Evolutionary conservation across 176 grass and related monocot species (phyloP), one percentile per base, ranked within the genome.

Genomic region (Rhynchospora pubera): DNA sequence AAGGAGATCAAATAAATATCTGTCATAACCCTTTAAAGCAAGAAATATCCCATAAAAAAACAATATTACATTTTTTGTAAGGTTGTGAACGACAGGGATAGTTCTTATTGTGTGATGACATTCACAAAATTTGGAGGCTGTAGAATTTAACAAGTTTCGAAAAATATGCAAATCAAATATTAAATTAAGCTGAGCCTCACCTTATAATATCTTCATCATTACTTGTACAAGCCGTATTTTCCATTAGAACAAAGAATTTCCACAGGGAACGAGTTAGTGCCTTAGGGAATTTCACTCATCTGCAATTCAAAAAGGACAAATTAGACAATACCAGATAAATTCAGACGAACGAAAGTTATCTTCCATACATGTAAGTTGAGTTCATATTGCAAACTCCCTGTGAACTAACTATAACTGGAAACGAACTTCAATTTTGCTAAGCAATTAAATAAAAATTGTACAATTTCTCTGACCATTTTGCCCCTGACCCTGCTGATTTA

Each of bases 271-370:
- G 6, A 16, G 48, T 76, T 15, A 76, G 2, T 18, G 48, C 47
- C 8, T 22, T 3, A 15, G 23, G 13, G 7, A 76, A 18, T 30
- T 76, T 53, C 72, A 76, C 16, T 32, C 22, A 53, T 30, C 72
- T 76, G 72, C 48, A 55, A 76, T 76, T 55, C 72, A 47, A 76
- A 76, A 55, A 51, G 45, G 19, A 24, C 21, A 74, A 74, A 28
- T 53, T 51, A 53, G 72, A 71, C 18, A 44, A 69, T 7, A 15
- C 18, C 8, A 69, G 32, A 69, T n/a, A 44, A 44, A n/a, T 69
- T 69, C 34, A 69, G 15, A 69, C 18, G 14, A 68, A n/a, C 19
- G 9, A 71, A 39, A 39, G 34, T 39, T n/a, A 68, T 28, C 65
- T 43, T 65, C 13, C 62, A 65, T 34, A 32, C 62, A 65, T 65